These are phyloP conservation scores for Spinacia oleracea DNA, from an alignment of 179 eudicot species.

Conservation along the genomic window DNA sequence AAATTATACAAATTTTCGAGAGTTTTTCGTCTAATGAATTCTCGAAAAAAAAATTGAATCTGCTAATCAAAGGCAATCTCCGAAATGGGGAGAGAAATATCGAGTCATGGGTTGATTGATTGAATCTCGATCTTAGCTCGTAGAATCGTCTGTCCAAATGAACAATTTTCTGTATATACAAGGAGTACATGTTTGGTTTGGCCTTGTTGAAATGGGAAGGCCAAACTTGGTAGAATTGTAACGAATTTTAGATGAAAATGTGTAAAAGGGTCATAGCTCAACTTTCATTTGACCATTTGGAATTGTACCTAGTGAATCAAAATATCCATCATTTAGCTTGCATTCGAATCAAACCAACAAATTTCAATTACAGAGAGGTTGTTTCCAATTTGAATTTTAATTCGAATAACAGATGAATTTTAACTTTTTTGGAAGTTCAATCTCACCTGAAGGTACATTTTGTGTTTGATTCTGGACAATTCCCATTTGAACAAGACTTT, in stretches of 20 bases:
- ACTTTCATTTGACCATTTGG: constrained; percentile 39
- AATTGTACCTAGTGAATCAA: constrained; percentile 27
- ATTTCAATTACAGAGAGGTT: background rate
- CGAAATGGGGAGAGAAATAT: constrained; percentile 25
- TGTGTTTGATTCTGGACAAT: constrained; percentile 37
- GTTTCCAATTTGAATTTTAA: background rate
- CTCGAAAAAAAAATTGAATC: constrained; percentile 26
- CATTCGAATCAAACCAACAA: constrained; percentile 3
- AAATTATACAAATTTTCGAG: constrained; percentile 34
- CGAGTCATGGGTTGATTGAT: constrained; percentile 25
- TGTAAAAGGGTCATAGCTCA: constrained; percentile 27
- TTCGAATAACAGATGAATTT: background rate
- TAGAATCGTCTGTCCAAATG: constrained; percentile 21
- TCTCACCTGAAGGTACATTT: constrained; percentile 33
- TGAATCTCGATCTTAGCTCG: constrained; percentile 16
- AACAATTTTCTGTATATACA: constrained; percentile 32
- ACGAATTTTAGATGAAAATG: constrained; percentile 18
- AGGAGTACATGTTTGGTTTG: too few species aligned
- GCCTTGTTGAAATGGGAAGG: constrained; percentile 18
- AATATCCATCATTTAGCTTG: background rate
- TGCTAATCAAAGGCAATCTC: constrained; percentile 14
- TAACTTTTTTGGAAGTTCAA: constrained; percentile 19
- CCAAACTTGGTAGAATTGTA: constrained; percentile 11
- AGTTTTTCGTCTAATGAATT: constrained; percentile 6
- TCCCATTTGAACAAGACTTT: constrained; percentile 55